phyloP scores from a whole-genome alignment of 805 yeast genomes.

The Hanseniaspora guilliermondii region DNA sequence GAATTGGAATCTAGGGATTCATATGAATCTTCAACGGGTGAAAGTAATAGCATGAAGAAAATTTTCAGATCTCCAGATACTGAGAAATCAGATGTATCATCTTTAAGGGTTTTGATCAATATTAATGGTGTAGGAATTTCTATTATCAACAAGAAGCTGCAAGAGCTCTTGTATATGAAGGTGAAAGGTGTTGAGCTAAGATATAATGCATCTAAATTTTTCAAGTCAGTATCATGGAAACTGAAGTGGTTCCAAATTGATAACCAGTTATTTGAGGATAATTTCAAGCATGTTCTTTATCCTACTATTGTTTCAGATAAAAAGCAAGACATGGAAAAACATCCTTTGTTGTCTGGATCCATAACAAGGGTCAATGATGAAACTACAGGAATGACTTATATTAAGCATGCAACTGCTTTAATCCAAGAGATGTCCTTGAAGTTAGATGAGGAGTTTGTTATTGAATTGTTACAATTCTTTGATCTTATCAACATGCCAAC shows the following conservation, averaged over 20 bases:
- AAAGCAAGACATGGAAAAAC: slow-evolving; percentile 67
- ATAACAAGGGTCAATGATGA: slow-evolving; percentile 76
- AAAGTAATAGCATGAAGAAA: slow-evolving; percentile 34
- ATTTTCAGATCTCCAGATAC: slow-evolving; percentile 1
- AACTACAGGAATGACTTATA: slow-evolving; percentile 75
- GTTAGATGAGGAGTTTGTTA: slow-evolving; percentile 83
- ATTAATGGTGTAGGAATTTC: slow-evolving; percentile 85
- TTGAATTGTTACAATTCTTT: slow-evolving; percentile 67
- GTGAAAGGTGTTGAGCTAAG: slow-evolving; percentile 68
- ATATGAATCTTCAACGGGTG: slow-evolving; percentile 23
- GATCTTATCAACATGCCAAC: slow-evolving; percentile 25
- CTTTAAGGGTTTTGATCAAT: slow-evolving; percentile 36
- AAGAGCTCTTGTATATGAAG: slow-evolving; percentile 77
- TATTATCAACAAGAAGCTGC: slow-evolving; percentile 51
- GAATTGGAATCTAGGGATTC: neutral
- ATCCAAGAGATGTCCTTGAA: slow-evolving; percentile 87
- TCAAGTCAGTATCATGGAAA: slow-evolving; percentile 67
- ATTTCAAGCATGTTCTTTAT: slow-evolving; percentile 74
- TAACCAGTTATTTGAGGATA: slow-evolving; percentile 78
- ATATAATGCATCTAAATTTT: slow-evolving; percentile 71
- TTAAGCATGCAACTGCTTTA: slow-evolving; percentile 81
- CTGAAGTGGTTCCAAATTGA: slow-evolving; percentile 92
- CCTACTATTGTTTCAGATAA: slow-evolving; percentile 85
- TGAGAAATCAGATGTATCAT: slow-evolving; percentile 3
- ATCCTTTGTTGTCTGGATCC: slow-evolving; percentile 83